phyloP scores from a whole-genome alignment of 805 yeast genomes.

The Metschnikowia anglica region DNA sequence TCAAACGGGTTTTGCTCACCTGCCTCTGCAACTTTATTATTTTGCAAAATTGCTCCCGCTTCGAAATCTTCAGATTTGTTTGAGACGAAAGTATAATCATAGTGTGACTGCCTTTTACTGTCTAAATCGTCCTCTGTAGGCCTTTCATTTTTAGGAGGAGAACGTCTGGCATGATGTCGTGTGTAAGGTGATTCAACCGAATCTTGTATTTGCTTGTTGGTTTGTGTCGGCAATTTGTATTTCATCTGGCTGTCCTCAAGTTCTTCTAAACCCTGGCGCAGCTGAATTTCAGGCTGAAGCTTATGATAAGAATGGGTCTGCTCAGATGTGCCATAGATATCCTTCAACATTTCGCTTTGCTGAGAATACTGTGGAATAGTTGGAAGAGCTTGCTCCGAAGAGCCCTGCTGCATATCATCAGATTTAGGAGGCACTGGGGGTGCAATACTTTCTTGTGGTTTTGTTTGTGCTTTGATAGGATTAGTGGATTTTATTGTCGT shows the following conservation, averaged over 20 bases:
- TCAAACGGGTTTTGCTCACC: conserved; percentile 12
- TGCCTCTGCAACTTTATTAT: neutral
- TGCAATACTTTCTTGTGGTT: conserved; percentile 3
- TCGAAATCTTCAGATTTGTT: conserved; percentile 22
- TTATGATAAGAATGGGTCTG: conserved; percentile 16
- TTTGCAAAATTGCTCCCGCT: neutral
- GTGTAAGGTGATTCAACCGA: conserved; percentile 17
- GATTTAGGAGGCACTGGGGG: conserved; percentile 9
- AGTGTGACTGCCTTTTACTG: neutral
- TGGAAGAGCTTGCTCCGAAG: conserved; percentile 10
- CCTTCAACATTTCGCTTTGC: conserved; percentile 1
- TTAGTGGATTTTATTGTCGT: conserved; percentile 76
- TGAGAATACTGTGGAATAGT: conserved; percentile 1
- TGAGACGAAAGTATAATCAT: conserved; percentile 25
- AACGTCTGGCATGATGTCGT: conserved; percentile 9
- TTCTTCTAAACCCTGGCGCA: neutral
- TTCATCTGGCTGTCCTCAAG: neutral
- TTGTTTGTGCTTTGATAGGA: conserved; percentile 7
- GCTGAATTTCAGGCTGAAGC: conserved; percentile 21
- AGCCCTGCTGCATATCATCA: neutral
- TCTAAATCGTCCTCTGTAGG: neutral
- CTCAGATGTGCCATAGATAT: conserved; percentile 18
- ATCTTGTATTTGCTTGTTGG: conserved; percentile 15
- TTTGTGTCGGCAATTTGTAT: conserved; percentile 16
- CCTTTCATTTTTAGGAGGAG: conserved; percentile 11